Evolutionary conservation across 768 basidiomycete species (phyloP), one percentile per base, ranked within the genome.

Genomic region (Pulveroboletus sp.): DNA sequence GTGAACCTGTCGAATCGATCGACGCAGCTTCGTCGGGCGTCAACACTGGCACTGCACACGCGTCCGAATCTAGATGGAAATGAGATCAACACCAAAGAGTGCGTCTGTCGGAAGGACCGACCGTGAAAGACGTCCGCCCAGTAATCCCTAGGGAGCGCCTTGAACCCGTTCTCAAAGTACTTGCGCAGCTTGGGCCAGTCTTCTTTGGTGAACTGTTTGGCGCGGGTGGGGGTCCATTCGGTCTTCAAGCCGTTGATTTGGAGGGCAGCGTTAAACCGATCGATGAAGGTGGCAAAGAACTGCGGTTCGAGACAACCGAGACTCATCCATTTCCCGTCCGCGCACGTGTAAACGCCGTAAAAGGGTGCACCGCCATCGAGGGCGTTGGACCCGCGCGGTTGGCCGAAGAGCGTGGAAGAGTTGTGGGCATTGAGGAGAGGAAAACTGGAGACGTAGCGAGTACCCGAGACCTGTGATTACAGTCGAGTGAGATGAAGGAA

Each of bases 361-460:
- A 82, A 90, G 0, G 89, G 89, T 6, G 86, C 77, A 4, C 86
- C 88, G 1, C 87, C 86, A 55, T 89, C 89, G 19, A 92, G 77
- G 1, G 76, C 36, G 56, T 86, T 85, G 5, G 67, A 65, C 19
- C 85, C 85, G 46, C 84, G 74, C 20, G 68, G 65, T 22, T 68
- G 68, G 19, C 63, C 61, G 54, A 77, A 76, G 31, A 76, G 58
- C 4, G 65, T 54, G 10, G 74, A 69, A 14, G 56, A 47, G 17
- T 58, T 5, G 41, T 69, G 54, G 36, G 62, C 30, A 53, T 78
- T 75, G 29, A 86, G 67, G 14, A 91, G 74, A 4, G 87, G 82
- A 53, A 82, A 91, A 2, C 81, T 78, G 10, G 87, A 75, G n/a
- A 91, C 56, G 62, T 90, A 92, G 31, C 87, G 84, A 3, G 83